Evolutionary conservation across 495 filamentous ascomycete genomes (phyloP).

Genomic region (Platismatia glauca): DNA sequence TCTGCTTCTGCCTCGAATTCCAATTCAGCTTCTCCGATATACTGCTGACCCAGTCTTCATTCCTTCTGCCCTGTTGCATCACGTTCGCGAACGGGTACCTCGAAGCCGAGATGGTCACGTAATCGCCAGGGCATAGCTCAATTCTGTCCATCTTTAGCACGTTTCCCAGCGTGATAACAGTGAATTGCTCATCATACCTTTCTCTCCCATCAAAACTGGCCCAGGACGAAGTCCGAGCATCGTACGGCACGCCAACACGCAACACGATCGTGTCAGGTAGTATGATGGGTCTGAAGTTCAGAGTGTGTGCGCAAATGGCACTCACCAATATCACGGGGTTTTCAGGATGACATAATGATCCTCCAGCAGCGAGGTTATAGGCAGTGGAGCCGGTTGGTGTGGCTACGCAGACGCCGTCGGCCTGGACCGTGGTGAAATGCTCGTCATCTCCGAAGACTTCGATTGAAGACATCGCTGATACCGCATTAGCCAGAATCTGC

Average conservation of each 20-base stretch:
- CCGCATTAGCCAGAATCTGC: conserved; percentile 14
- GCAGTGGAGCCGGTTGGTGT: conserved; percentile 92
- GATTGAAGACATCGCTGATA: conserved; percentile 41
- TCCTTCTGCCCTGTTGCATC: conserved; percentile 59
- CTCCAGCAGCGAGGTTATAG: conserved; percentile 94
- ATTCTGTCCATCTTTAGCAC: conserved; percentile 37
- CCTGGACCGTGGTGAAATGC: conserved; percentile 79
- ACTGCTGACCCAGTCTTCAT: conserved; percentile 88
- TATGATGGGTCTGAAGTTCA: conserved; percentile 93
- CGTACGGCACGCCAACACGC: conserved; percentile 84
- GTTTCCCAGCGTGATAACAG: background rate
- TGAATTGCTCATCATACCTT: conserved; percentile 36
- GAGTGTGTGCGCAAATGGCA: conserved; percentile 90
- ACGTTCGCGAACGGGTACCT: conserved; percentile 91
- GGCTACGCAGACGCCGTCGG: conserved; percentile 82
- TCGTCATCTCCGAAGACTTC: conserved; percentile 94
- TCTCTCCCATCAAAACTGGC: conserved; percentile 94
- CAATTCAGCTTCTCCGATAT: conserved; percentile 86
- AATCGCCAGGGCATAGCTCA: conserved; percentile 83
- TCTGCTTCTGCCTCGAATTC: conserved; percentile 78
- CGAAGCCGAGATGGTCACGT: conserved; percentile 88
- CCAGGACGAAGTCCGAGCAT: conserved; percentile 83
- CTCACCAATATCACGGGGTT: conserved; percentile 95
- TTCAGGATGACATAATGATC: conserved; percentile 90
- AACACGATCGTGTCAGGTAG: conserved; percentile 91